Base-by-base conservation (phyloP, 1,284 basidiomycete species). In the Cryptococcus hybrid region DNA sequence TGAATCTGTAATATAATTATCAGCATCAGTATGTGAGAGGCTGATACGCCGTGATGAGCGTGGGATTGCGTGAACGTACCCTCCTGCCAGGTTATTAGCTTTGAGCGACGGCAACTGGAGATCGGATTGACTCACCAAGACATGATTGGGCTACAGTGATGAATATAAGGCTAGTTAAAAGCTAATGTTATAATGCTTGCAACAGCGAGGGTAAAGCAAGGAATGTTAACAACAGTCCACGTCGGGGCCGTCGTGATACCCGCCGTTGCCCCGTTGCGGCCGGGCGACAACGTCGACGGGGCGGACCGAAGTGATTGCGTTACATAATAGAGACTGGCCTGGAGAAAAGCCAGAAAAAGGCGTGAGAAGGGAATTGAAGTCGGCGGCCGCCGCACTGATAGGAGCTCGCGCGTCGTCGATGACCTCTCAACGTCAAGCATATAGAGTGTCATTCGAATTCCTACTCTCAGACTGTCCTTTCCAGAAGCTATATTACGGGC, bases 1-100 rank as follows among this genome's bases (percentile, higher is more conserved):
- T 95, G 82, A 96, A 89, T 64, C 93, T 92, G 68, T 15, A 51
- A 15, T 11, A 8, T 12, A 18, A 11, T 12, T 39, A 45, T 56
- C 37, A 45, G 39, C 39, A 50, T 52, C 18, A 34, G 46, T 7
- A 24, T 24, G 24, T 24, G 24, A 24, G 24, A 24, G 24, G 24
- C 24, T 24, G 24, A 24, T 24, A 24, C 24, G 24, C n/a, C 34
- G 46, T 8, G 13, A 30, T 30, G 34, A 9, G 15, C 46, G 46
- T n/a, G 39, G 24, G 37, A 13, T 24, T 24, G 24, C 8, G 3
- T 50, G 36, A n/a, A 42, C 49, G 15, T 40, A 51, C 49, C 49
- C 49, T 51, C 49, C 49, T 51, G 13, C 12, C 7, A 35, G 6
- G 34, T 30, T 45, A 18, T 56, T 35, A 50, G 47, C 54, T 30